Percentiles rank a stretch among this genome's conserved stretches.
phyloP scores from a whole-genome alignment of 768 basidiomycete genomes.

The Candolleomyces eurysporus region DNA sequence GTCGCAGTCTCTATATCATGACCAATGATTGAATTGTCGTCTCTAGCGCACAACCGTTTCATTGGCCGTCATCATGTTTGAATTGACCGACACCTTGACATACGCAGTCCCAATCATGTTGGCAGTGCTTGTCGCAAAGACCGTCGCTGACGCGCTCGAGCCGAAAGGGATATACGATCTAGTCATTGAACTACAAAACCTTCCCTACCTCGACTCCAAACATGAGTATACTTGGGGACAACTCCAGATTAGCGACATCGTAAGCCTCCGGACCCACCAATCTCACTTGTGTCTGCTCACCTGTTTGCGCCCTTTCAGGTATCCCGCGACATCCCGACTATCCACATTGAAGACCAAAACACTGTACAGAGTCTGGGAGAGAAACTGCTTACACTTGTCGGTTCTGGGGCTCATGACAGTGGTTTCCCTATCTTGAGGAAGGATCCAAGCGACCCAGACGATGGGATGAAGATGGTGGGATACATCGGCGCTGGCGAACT shows the following conservation, averaged over 20 bases:
- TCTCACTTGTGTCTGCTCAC: background rate
- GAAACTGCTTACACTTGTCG: conserved; percentile 58
- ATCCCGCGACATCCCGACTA: conserved; percentile 62
- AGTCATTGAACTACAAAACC: conserved; percentile 86
- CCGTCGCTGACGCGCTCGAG: conserved; percentile 83
- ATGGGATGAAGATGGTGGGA: conserved; percentile 70
- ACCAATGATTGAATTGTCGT: background rate
- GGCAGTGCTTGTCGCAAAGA: conserved; percentile 85
- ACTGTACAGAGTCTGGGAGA: conserved; percentile 76
- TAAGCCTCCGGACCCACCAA: conserved; percentile 34
- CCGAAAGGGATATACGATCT: conserved; percentile 97
- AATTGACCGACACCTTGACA: conserved; percentile 88
- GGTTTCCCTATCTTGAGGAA: conserved; percentile 84
- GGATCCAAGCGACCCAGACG: conserved; percentile 34
- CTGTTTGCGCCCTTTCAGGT: conserved; percentile 41
- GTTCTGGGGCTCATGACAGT: conserved; percentile 65
- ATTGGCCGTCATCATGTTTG: conserved; percentile 94
- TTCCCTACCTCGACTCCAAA: conserved; percentile 92
- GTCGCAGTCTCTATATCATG: conserved; percentile 17
- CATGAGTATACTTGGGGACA: conserved; percentile 86
- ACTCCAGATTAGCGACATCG: conserved; percentile 74
- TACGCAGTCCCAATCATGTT: conserved; percentile 93
- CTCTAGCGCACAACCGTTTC: conserved; percentile 83
- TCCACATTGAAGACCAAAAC: conserved; percentile 69
- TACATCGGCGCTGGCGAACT: conserved; percentile 93